Conservation (phyloP, 306 rosid genomes). For the Cercis canadensis region DNA sequence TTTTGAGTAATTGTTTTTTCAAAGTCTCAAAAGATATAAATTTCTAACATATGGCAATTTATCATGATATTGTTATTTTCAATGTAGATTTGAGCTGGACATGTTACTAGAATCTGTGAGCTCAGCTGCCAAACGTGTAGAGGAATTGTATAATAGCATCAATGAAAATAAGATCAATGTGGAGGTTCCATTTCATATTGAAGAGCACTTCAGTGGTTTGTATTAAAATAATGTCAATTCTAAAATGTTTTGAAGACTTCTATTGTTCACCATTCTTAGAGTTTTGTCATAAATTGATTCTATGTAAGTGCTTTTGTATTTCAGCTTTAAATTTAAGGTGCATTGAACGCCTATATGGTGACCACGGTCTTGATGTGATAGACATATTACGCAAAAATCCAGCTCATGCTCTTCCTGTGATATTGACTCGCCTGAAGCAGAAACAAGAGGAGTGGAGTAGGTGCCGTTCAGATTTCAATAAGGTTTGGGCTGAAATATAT, state of each 20-base stretch:
- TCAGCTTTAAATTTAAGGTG: constrained; percentile 92
- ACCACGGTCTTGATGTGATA: constrained; percentile 94
- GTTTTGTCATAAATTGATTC: constrained; percentile 26
- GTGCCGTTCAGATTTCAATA: constrained; percentile 90
- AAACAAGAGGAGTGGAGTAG: constrained; percentile 98
- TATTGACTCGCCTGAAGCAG: constrained; percentile 91
- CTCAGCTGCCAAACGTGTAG: constrained; percentile 82
- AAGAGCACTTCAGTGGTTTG: constrained; percentile 91
- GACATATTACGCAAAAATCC: constrained; percentile 94
- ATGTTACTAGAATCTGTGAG: constrained; percentile 97
- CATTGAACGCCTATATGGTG: constrained; percentile 97
- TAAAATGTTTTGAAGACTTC: constrained; percentile 15
- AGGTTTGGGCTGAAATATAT: constrained; percentile 99
- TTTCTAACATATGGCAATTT: constrained; percentile 19
- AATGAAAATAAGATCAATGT: constrained; percentile 62
- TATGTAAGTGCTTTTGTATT: constrained; percentile 21
- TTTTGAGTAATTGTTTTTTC: constrained; percentile 27
- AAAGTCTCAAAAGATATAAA: background rate
- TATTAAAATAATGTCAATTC: constrained; percentile 31
- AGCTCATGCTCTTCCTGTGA: constrained; percentile 75
- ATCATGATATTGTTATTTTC: constrained; percentile 33
- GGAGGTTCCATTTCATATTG: constrained; percentile 65
- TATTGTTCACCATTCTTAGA: constrained; percentile 17
- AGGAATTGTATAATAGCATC: constrained; percentile 74
- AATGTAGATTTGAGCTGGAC: constrained; percentile 92